Percentiles rank a stretch among this genome's conserved stretches.
Conservation (phyloP, 139 green algal species). For the Micractinium sp. region DNA sequence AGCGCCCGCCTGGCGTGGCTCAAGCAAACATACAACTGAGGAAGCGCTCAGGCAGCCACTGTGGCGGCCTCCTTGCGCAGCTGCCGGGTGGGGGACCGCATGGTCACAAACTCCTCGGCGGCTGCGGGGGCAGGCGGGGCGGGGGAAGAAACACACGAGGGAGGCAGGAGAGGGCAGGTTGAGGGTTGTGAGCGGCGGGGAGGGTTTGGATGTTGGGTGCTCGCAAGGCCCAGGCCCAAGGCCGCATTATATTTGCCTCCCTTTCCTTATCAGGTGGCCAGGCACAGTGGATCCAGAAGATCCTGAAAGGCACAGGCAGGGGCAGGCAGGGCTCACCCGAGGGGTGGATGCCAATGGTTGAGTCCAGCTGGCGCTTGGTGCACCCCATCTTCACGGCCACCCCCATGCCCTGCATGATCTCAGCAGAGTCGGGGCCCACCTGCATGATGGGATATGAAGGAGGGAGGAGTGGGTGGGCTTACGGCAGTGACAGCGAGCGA, state of each 20-base stretch:
- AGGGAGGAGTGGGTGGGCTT: too few relatives aligned
- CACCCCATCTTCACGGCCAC: conserved; percentile 94
- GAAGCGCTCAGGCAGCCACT: not conserved
- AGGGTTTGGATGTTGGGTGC: too few relatives aligned
- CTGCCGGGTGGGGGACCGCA: conserved; percentile 66
- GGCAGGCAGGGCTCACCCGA: conserved; percentile 26
- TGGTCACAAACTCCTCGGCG: conserved; percentile 98
- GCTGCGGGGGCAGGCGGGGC: conserved; percentile 26
- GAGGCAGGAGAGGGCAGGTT: not conserved
- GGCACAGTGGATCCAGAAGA: too few relatives aligned
- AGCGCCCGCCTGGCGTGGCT: too few relatives aligned
- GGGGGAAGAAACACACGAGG: not conserved
- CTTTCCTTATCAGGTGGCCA: too few relatives aligned
- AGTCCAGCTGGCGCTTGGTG: conserved; percentile 95
- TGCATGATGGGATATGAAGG: too few relatives aligned
- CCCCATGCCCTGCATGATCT: conserved; percentile 98
- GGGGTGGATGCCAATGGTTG: conserved; percentile 94
- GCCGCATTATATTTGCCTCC: too few relatives aligned
- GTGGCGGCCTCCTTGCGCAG: conserved; percentile 43
- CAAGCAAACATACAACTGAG: too few relatives aligned
- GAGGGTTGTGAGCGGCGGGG: not conserved
- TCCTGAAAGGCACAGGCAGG: too few relatives aligned
- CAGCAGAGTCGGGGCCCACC: conserved; percentile 83
- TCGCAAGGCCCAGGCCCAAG: too few relatives aligned
- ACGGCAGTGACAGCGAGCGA: too few relatives aligned